Evolutionary conservation across 768 basidiomycete species (phyloP).

Genomic region (Baorangia bicolor): DNA sequence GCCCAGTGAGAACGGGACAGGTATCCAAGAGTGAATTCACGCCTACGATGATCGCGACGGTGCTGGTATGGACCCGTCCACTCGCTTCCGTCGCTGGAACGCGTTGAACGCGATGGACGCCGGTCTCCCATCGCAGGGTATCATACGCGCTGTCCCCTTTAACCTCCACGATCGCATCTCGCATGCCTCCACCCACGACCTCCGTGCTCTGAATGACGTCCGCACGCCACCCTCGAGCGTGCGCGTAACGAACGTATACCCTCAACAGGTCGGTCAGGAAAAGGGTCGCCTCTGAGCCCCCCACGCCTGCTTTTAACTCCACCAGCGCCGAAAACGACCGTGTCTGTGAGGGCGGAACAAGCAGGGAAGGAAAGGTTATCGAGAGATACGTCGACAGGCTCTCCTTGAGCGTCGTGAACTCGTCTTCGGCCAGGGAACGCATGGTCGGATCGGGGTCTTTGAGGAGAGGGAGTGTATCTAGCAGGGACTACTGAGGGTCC

Average conservation of each 20-base stretch:
- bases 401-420: conserved; percentile 48
- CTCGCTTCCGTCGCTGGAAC: conserved; percentile 87
- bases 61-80: conserved; percentile 90
- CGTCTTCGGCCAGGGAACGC: conserved; percentile 70
- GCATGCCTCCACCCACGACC: conserved; percentile 61
- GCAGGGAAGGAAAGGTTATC: conserved; percentile 61
- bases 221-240: conserved; percentile 59
- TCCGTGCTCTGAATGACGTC: conserved; percentile 55
- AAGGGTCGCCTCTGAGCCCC: conserved; percentile 83
- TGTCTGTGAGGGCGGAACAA: conserved; percentile 72
- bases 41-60: too few relatives aligned
- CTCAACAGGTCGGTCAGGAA: conserved; percentile 76
- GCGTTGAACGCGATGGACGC: too few relatives aligned
- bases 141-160: conserved; percentile 80
- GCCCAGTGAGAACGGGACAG: too few relatives aligned
- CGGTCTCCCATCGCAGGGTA: conserved; percentile 80
- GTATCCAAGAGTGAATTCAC: too few relatives aligned
- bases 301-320: conserved; percentile 91
- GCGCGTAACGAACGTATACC: conserved; percentile 70
- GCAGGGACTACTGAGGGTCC: conserved; percentile 57
- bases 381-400: conserved; percentile 29
- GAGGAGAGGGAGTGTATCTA: conserved; percentile 61
- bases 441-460: conserved; percentile 74
- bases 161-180: conserved; percentile 77
- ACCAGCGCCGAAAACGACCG: conserved; percentile 71